Conservation (phyloP, 306 rosid species). For the Gastrolobium bilobum region DNA sequence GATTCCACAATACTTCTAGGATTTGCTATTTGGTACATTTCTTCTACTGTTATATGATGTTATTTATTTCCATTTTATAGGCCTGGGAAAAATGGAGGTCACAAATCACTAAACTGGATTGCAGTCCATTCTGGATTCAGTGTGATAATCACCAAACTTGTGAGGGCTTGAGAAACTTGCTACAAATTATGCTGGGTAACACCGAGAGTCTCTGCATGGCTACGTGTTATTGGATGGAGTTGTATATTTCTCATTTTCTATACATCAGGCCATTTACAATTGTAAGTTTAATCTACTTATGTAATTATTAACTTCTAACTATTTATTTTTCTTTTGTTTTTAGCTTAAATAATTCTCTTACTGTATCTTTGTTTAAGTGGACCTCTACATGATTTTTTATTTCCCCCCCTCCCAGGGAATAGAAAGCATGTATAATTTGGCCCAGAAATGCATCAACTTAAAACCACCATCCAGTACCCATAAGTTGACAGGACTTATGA, state of each 20-base stretch:
- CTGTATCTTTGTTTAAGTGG: constrained; percentile 40
- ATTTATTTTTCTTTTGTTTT: not conserved
- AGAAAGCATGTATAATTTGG: constrained; percentile 86
- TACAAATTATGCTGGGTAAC: constrained; percentile 89
- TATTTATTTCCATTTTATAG: constrained; percentile 57
- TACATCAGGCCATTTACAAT: constrained; percentile 83
- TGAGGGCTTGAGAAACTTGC: constrained; percentile 86
- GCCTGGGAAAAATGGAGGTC: constrained; percentile 98
- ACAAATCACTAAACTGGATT: constrained; percentile 81
- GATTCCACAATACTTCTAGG: constrained; percentile 12
- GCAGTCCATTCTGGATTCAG: constrained; percentile 83
- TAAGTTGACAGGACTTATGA: constrained; percentile 72
- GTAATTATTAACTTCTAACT: constrained; percentile 22
- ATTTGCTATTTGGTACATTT: constrained; percentile 5
- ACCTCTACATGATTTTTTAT: constrained; percentile 38
- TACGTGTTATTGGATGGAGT: constrained; percentile 86
- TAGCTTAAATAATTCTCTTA: constrained; percentile 15
- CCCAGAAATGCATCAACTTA: constrained; percentile 81
- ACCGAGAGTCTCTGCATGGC: constrained; percentile 67
- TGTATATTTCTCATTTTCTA: constrained; percentile 80
- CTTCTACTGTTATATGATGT: constrained; percentile 34
- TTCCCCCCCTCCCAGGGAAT: constrained; percentile 70
- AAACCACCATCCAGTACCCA: constrained; percentile 70
- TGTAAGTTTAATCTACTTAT: constrained; percentile 58
- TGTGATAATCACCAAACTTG: constrained; percentile 80